phyloP scores from a whole-genome alignment of 2,329 filamentous ascomycete genomes.

The Colletotrichum brevisporum region DNA sequence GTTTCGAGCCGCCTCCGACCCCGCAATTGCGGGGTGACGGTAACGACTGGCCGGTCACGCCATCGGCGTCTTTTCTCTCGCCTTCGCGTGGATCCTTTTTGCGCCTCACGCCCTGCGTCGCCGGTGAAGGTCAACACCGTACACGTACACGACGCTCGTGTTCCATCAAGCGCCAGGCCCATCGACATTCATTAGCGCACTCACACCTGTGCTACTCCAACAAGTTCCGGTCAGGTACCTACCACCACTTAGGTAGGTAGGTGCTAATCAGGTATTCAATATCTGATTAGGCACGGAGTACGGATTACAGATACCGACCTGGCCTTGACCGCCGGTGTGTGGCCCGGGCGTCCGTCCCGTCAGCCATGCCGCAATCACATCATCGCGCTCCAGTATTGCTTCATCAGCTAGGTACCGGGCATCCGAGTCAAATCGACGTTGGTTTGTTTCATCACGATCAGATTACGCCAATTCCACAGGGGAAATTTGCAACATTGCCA shows the following conservation, averaged over 20 bases:
- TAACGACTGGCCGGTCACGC: slow-evolving; percentile 36
- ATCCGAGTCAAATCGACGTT: slow-evolving; percentile 19
- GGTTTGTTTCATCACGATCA: slow-evolving; percentile 21
- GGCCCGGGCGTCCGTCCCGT: slow-evolving; percentile 32
- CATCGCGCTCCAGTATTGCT: slow-evolving; percentile 41
- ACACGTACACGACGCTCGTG: background rate
- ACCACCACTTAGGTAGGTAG: too few species aligned
- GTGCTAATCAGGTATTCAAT: slow-evolving; percentile 2
- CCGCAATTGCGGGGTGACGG: slow-evolving; percentile 35
- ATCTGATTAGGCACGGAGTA: background rate
- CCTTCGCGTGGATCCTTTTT: slow-evolving; percentile 9
- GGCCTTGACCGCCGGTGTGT: slow-evolving; percentile 27
- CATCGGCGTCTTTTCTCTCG: slow-evolving; percentile 30
- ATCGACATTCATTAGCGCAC: slow-evolving; percentile 9
- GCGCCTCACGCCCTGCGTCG: background rate
- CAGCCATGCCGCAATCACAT: slow-evolving; percentile 39
- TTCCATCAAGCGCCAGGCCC: slow-evolving; percentile 4
- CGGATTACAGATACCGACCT: background rate
- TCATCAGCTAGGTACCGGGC: slow-evolving; percentile 32
- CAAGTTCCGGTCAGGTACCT: too few species aligned
- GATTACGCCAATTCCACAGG: slow-evolving; percentile 7
- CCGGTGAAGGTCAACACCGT: background rate
- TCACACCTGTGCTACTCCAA: background rate
- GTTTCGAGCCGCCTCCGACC: slow-evolving; percentile 31
- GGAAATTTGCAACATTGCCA: background rate